Evolutionary conservation across 1,284 basidiomycete species (phyloP).

Genomic region (Chiua sp.): DNA sequence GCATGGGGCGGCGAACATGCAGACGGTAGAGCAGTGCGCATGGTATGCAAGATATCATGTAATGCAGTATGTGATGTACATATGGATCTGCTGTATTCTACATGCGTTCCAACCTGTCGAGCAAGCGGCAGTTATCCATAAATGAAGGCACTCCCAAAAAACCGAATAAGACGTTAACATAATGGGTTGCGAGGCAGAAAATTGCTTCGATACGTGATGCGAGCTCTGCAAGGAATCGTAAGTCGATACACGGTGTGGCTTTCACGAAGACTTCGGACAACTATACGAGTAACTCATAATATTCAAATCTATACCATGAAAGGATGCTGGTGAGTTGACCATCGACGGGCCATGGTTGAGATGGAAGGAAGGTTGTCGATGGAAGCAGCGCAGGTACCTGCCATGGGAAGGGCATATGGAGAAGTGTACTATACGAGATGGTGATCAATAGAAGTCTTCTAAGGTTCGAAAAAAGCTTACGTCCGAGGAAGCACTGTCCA

Average conservation of each 20-base stretch:
- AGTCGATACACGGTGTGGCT: conserved; percentile 23
- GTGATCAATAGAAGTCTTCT: conserved; percentile 8
- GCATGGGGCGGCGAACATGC: conserved; percentile 9
- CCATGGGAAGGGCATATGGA: conserved; percentile 30
- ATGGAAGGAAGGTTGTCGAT: conserved; percentile 41
- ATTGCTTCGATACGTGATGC: neutral
- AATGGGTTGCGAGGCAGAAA: neutral
- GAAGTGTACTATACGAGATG: conserved; percentile 25
- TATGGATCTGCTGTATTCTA: conserved; percentile 33
- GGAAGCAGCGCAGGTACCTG: conserved; percentile 35
- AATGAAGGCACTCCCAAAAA: conserved; percentile 31
- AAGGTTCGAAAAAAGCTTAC: conserved; percentile 19
- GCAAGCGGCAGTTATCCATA: conserved; percentile 28
- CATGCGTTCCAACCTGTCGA: conserved; percentile 37
- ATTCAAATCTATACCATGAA: conserved; percentile 41
- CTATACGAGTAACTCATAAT: neutral
- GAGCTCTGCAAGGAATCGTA: conserved; percentile 14
- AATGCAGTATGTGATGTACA: conserved; percentile 30
- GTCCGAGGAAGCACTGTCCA: conserved; percentile 33
- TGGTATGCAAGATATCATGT: conserved; percentile 26
- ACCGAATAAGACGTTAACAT: conserved; percentile 35
- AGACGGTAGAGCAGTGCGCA: conserved; percentile 6
- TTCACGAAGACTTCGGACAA: conserved; percentile 13
- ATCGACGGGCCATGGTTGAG: conserved; percentile 39
- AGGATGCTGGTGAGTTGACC: conserved; percentile 37